Evolutionary conservation across 1,139 yeast genomes (phyloP), one percentile per base, ranked within the genome.

Genomic region (Debaryomycetaceae sp.): DNA sequence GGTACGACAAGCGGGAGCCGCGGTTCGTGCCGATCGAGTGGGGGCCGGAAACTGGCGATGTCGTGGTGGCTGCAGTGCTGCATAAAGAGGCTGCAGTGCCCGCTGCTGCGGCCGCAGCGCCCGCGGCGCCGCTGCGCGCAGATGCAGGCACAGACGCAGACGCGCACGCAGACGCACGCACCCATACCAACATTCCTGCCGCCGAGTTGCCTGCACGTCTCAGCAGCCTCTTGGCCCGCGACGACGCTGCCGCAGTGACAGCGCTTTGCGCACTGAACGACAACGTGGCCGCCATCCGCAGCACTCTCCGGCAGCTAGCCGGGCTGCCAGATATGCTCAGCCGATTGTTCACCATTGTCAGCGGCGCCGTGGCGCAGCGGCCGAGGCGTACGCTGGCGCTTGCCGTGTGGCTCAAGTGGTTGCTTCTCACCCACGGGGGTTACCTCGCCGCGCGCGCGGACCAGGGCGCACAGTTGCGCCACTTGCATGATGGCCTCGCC

Each of bases 361-460:
- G 66, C 16, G 38, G 51, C 3, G 54, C 50, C 17, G 58, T 72
- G 2, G 52, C 67, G 2, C 48, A 44, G 8, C 58, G 56, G 29
- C 60, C 69, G 4, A 51, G 66, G 4, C 52, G 53, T 23, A 53
- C 54, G 23, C 40, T 54, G 5, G 43, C 54, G 4, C 46, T 62
- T 23, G 56, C 66, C 3, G 34, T 65, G 11, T 75, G 79, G 80
- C 53, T 75, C 37, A 70, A 69, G 45, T 69, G 73, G 71, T 37
- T 72, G 8, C 51, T 74, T 24, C 49, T 73, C 18, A 45, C 60
- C 9, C 66, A 70, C 37, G 78, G 78, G 10, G 62, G 65, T 1
- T 45, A 58, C 21, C 48, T 71, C 16, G 54, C 65, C 11, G 53
- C 53, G 32, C 58, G 58, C 26, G 31, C 49, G 3, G 61, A 53